These are phyloP conservation scores for Coemansia pectinata DNA, from an alignment of 192 early-diverging fungal genomes.

Conservation along the genomic window DNA sequence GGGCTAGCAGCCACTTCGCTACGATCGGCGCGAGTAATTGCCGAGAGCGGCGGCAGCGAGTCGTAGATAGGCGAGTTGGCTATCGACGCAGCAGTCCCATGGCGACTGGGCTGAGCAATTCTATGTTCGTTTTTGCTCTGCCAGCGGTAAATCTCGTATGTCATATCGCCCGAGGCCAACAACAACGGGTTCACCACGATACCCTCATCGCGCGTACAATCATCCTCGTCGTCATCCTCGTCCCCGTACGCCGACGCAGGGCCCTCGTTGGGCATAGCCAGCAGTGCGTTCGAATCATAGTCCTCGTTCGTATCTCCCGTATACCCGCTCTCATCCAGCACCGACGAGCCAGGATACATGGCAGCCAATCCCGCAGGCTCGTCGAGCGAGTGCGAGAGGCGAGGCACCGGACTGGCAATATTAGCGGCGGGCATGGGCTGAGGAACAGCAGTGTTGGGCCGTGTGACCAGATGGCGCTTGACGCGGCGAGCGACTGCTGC, in stretches of 20 bases:
- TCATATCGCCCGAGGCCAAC: constrained; percentile 74
- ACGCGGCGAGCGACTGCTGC: constrained; percentile 65
- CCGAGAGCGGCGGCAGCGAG: not conserved
- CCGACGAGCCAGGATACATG: not conserved
- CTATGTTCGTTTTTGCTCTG: constrained; percentile 60
- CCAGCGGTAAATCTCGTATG: constrained; percentile 93
- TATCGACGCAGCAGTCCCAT: not conserved
- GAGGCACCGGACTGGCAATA: not conserved
- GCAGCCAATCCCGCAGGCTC: not conserved
- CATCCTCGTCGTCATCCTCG: constrained; percentile 19
- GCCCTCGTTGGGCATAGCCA: constrained; percentile 21
- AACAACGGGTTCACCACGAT: constrained; percentile 54
- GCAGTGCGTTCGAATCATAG: constrained; percentile 8
- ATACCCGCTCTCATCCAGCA: constrained; percentile 46
- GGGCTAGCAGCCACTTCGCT: constrained; percentile 1
- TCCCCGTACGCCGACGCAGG: constrained; percentile 46
- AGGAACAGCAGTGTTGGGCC: constrained; percentile 25
- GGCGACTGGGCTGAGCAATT: not conserved
- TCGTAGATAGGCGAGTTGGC: not conserved
- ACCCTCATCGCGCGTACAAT: constrained; percentile 9
- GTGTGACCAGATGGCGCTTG: constrained; percentile 70
- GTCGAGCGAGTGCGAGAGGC: constrained; percentile 7
- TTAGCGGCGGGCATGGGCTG: not conserved
- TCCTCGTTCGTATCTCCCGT: constrained; percentile 45
- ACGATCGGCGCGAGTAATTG: constrained; percentile 11